Base-by-base conservation (phyloP, 2,329 filamentous ascomycete species). In the Fusarium paranaense region DNA sequence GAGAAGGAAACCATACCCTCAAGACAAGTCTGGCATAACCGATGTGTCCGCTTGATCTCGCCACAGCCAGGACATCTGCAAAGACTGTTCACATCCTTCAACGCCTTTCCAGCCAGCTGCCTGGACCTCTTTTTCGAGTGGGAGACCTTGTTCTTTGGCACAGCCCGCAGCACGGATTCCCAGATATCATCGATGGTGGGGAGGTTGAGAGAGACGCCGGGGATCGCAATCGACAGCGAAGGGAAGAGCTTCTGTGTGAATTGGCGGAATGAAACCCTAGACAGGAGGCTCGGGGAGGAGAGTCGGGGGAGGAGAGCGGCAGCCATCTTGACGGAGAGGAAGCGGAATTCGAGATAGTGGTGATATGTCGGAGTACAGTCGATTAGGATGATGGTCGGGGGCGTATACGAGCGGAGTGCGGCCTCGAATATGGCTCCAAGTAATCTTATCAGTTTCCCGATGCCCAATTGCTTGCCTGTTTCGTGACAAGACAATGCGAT, bases 91-190 rank as follows among this genome's bases (percentile, higher is more conserved):
- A 97, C 91, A 81, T 99, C 97, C 85, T 98, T 94, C 78, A 99
- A 84, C 52, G 92, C 96, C 86, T 99, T 99, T 80, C 97, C 97
- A 27, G 95, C 96, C 92, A 98, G 93, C 81, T 97, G 95, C 79
- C 97, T 91, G 81, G 95, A 92, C 78, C 97, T 90, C 88, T 95
- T 98, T 87, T 97, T 98, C 87, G 94, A 94, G 83, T 99, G 95
- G 47, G 96, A 98, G 37, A 95, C 97, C 90, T 98, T 99, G 87
- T 98, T 98, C 89, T 99, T 99, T 6, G 97, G 97, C 18, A 98
- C 97, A 1, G 97, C 97, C 75, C 92, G 92, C 76, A 99, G 88
- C 54, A 99, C 90, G 7, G 94, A 95, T 77, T 98, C 96, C 96
- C 96, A 98, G 79, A 99, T 91, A 72, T 93, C 94, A 65, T 90